phyloP scores from a whole-genome alignment of 2,329 filamentous ascomycete genomes.

The Pseudofabraea citricarpa region DNA sequence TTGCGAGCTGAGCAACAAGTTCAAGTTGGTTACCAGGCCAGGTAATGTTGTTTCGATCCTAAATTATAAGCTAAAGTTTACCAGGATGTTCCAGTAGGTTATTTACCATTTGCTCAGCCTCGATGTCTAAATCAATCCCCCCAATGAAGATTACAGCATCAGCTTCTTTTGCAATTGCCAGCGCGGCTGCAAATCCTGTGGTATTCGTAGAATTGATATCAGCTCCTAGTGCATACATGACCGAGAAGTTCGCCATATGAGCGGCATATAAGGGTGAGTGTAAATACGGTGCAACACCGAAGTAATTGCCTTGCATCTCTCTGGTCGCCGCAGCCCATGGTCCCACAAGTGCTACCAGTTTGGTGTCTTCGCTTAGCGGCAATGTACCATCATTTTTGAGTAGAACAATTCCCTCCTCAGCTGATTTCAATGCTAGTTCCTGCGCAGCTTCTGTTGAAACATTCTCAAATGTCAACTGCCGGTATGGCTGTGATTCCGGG shows the following conservation, averaged over 20 bases:
- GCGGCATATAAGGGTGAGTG: slow-evolving; percentile 38
- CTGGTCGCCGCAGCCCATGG: slow-evolving; percentile 12
- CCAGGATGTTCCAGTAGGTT: no score
- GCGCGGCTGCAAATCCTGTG: slow-evolving; percentile 21
- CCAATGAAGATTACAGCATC: slow-evolving; percentile 51
- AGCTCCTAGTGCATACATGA: slow-evolving; percentile 22
- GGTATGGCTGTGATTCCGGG: slow-evolving; percentile 37
- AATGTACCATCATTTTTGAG: slow-evolving; percentile 15
- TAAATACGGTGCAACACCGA: slow-evolving; percentile 9
- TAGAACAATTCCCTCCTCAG: slow-evolving; percentile 9
- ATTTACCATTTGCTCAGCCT: slow-evolving; percentile 43
- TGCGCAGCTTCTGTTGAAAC: slow-evolving; percentile 10
- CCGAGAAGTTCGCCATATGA: slow-evolving; percentile 21
- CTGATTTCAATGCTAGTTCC: slow-evolving; percentile 10
- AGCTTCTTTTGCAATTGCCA: slow-evolving; percentile 35
- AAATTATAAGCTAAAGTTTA: no score
- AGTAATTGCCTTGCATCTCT: slow-evolving; percentile 12
- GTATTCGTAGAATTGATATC: slow-evolving; percentile 29
- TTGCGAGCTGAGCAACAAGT: slow-evolving; percentile 42
- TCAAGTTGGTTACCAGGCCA: slow-evolving; percentile 49
- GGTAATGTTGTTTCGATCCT: slow-evolving; percentile 43
- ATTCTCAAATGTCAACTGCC: slow-evolving; percentile 43
- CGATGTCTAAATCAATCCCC: slow-evolving; percentile 48
- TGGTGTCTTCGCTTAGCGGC: slow-evolving; percentile 3
- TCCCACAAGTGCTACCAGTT: slow-evolving; percentile 13